phyloP scores from a whole-genome alignment of 345 rosid genomes.

The Microthlaspi erraticum region DNA sequence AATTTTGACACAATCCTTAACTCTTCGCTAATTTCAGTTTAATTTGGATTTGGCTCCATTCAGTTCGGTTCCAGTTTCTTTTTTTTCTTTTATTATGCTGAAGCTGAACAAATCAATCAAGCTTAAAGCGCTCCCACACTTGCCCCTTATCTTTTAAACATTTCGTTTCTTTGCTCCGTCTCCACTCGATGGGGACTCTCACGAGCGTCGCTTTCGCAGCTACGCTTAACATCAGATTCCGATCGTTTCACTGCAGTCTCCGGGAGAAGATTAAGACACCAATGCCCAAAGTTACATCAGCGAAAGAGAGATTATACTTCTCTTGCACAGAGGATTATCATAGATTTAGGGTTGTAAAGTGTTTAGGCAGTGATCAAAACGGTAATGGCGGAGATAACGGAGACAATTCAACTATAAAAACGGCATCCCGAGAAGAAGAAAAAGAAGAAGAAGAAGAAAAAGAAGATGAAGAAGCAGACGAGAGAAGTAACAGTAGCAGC shows the following conservation, averaged over 20 bases:
- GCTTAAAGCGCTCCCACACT: too few relatives aligned
- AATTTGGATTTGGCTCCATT: too few relatives aligned
- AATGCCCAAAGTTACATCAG: conserved; percentile 26
- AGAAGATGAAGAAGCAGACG: conserved; percentile 46
- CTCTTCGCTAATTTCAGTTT: too few relatives aligned
- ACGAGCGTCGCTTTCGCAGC: conserved; percentile 56
- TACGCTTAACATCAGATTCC: conserved; percentile 47
- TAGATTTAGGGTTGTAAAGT: conserved; percentile 47
- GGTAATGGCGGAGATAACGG: conserved; percentile 38
- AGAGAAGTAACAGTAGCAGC: conserved; percentile 31
- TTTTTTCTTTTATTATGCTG: too few relatives aligned
- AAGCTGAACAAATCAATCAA: too few relatives aligned
- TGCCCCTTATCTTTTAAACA: too few relatives aligned
- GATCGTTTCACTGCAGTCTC: conserved; percentile 37
- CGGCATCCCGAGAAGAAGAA: conserved; percentile 51
- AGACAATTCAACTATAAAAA: conserved; percentile 50
- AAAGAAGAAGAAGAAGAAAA: conserved; percentile 40
- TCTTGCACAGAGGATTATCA: conserved; percentile 33
- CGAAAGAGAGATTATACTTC: conserved; percentile 39
- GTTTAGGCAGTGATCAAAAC: conserved; percentile 48
- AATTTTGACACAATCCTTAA: too few relatives aligned
- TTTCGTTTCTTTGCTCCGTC: background rate
- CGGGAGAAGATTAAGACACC: conserved; percentile 35
- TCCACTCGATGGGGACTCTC: conserved; percentile 66
- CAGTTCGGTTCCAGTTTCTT: too few relatives aligned